Evolutionary conservation across 208 protist genomes (phyloP).

Genomic region (Trichomonas vaginalis): DNA sequence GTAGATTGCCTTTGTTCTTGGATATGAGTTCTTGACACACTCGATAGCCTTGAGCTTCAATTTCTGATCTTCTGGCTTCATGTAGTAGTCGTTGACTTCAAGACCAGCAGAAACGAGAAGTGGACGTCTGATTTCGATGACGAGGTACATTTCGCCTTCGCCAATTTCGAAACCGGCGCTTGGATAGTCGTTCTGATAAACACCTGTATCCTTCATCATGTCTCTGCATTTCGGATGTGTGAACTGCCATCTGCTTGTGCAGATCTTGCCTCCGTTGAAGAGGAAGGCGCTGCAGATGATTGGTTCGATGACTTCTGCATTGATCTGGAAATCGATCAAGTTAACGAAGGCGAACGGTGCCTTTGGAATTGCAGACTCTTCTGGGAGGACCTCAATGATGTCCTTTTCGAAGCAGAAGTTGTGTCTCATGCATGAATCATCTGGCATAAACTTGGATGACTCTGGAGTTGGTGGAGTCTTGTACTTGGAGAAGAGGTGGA

Average conservation of each 20-base stretch:
- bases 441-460: background rate
- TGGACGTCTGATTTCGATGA: background rate
- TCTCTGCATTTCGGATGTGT: background rate
- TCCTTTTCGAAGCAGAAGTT: background rate
- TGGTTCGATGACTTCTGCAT: background rate
- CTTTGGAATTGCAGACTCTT: background rate
- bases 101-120: background rate
- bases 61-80: background rate
- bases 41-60: background rate
- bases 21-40: background rate
- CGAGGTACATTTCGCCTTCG: background rate
- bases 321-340: background rate
- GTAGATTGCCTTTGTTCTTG: background rate
- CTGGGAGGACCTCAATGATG: background rate
- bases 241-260: background rate
- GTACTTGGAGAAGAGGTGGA: background rate
- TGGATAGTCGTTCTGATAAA: background rate
- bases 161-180: background rate
- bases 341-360: background rate
- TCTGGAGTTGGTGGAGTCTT: background rate
- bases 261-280: background rate
- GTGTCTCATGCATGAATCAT: background rate
- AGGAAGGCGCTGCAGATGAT: background rate
- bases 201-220: background rate
- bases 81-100: background rate